phyloP scores from a whole-genome alignment of 1,284 basidiomycete species.

The Malassezia caprae region DNA sequence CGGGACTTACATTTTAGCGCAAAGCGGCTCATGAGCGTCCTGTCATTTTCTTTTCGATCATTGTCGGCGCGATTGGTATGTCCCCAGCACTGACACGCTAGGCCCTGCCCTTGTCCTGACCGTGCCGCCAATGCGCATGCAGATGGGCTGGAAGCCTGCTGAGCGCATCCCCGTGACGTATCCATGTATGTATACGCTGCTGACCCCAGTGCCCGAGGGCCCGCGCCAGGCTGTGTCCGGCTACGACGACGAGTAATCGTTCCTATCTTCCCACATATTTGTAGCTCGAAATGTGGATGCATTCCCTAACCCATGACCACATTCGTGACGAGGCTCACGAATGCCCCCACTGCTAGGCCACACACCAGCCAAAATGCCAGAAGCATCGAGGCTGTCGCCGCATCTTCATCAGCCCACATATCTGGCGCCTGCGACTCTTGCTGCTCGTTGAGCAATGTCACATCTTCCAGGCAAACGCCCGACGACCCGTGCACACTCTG shows the following conservation, averaged over 20 bases:
- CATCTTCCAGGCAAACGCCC: neutral
- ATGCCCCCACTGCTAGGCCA: slow-evolving; percentile 20
- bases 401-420: slow-evolving; percentile 6
- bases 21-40: slow-evolving; percentile 83
- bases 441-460: neutral
- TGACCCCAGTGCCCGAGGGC: slow-evolving; percentile 33
- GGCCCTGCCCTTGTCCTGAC: slow-evolving; percentile 67
- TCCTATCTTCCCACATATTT: neutral
- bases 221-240: slow-evolving; percentile 29
- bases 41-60: slow-evolving; percentile 76
- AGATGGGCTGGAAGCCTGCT: slow-evolving; percentile 61
- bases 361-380: slow-evolving; percentile 24
- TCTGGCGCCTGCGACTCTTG: neutral
- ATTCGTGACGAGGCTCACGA: slow-evolving; percentile 13
- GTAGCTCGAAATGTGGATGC: neutral
- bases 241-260: slow-evolving; percentile 35
- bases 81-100: slow-evolving; percentile 5
- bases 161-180: slow-evolving; percentile 72
- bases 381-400: slow-evolving; percentile 14
- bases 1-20: slow-evolving; percentile 51
- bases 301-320: neutral
- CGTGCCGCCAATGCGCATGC: slow-evolving; percentile 68
- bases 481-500: neutral
- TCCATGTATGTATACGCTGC: slow-evolving; percentile 59
- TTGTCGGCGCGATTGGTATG: slow-evolving; percentile 56